Percentiles rank a stretch among this genome's conserved stretches.
These are phyloP conservation scores for Pichia scutulata DNA, from an alignment of 805 yeast species.

Conservation along the genomic window DNA sequence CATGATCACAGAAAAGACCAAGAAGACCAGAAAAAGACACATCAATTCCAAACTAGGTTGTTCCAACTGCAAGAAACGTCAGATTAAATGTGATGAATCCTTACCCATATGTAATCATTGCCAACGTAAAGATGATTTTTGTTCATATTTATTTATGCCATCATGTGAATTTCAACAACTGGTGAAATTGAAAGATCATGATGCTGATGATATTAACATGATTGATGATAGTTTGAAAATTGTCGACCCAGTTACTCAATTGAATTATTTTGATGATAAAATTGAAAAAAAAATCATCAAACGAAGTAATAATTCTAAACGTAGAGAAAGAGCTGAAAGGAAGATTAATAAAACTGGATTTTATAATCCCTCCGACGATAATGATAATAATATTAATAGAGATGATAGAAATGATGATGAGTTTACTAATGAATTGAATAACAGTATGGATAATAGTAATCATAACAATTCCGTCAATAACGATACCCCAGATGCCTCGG, in stretches of 20 bases:
- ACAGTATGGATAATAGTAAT: neutral
- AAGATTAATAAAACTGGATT: neutral
- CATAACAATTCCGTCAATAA: neutral
- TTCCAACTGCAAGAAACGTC: slow-evolving; percentile 20
- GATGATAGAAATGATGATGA: too few species aligned
- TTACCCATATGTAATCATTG: slow-evolving; percentile 23
- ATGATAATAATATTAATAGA: too few species aligned
- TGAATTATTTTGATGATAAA: neutral
- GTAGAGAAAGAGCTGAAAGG: neutral
- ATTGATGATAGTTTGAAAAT: neutral
- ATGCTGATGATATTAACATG: neutral
- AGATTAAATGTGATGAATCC: slow-evolving; percentile 26
- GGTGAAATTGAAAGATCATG: neutral
- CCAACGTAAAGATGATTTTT: slow-evolving; percentile 8
- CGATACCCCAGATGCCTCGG: neutral
- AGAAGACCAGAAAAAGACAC: slow-evolving; percentile 45
- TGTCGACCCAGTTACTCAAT: neutral
- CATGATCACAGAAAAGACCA: slow-evolving; percentile 14
- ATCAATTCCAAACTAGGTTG: slow-evolving; percentile 36
- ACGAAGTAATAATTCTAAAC: neutral
- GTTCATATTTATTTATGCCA: slow-evolving; percentile 4
- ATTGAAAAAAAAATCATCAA: neutral
- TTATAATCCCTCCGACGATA: neutral
- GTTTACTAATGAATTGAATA: neutral
- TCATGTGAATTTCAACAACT: slow-evolving; percentile 1